Conservation (phyloP, 73 alveolate species). For the Paraurostyla sp. region DNA sequence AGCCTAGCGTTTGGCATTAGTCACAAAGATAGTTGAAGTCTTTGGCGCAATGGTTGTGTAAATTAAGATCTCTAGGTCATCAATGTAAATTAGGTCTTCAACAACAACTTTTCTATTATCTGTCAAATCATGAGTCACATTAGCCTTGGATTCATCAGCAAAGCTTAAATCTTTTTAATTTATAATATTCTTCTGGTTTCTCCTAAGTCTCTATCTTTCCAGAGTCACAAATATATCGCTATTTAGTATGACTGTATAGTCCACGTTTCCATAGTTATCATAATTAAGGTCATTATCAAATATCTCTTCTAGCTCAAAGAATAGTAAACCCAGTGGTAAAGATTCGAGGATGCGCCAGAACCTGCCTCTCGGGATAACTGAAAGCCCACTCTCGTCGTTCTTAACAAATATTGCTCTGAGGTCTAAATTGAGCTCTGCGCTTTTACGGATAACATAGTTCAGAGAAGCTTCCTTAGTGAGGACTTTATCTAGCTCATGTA, state of each 20-base stretch:
- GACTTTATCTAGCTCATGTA: constrained; percentile 1
- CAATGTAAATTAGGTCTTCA: constrained; percentile 69
- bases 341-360: constrained; percentile 52
- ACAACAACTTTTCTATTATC: constrained; percentile 72
- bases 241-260: constrained; percentile 67
- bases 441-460: constrained; percentile 62
- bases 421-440: constrained; percentile 64
- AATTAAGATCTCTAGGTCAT: constrained; percentile 59
- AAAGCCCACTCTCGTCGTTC: constrained; percentile 47
- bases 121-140: constrained; percentile 7
- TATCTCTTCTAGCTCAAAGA: constrained; percentile 47
- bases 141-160: background rate
- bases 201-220: constrained; percentile 52
- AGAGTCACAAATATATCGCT: constrained; percentile 57
- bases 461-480: constrained; percentile 47
- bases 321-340: constrained; percentile 62
- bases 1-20: constrained; percentile 56
- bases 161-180: background rate
- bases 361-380: constrained; percentile 56
- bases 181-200: background rate
- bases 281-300: constrained; percentile 66
- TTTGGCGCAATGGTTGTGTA: constrained; percentile 67
- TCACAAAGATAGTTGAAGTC: constrained; percentile 56
- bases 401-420: constrained; percentile 48
- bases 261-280: constrained; percentile 72